These are phyloP conservation scores for Ogataea sp. DNA, from an alignment of 805 yeast species.

Conservation along the genomic window DNA sequence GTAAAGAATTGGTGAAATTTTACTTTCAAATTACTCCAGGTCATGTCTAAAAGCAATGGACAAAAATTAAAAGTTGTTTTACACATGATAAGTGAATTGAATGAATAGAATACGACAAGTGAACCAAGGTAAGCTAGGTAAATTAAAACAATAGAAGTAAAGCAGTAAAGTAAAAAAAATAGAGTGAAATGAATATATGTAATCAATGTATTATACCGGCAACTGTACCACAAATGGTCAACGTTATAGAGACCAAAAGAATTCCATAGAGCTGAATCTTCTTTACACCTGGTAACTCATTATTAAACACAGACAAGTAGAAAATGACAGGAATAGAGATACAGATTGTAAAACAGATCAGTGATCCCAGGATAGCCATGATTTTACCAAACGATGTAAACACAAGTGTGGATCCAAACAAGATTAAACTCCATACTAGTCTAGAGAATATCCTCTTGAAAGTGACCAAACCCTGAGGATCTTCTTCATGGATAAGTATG, in stretches of 20 bases:
- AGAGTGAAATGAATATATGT: background rate
- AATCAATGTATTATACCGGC: slow-evolving; percentile 23
- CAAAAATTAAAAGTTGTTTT: too few relatives aligned
- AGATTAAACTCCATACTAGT: slow-evolving; percentile 42
- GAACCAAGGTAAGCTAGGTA: too few relatives aligned
- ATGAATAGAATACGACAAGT: too few relatives aligned
- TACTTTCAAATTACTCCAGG: too few relatives aligned
- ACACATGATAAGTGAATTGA: too few relatives aligned
- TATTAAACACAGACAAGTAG: slow-evolving; percentile 49
- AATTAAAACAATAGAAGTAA: too few relatives aligned
- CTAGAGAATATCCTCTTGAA: slow-evolving; percentile 21
- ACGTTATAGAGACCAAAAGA: slow-evolving; percentile 33
- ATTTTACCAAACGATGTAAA: slow-evolving; percentile 77
- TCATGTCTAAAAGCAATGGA: too few relatives aligned
- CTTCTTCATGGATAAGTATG: background rate
- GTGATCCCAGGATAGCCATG: slow-evolving; percentile 75
- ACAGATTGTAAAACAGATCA: slow-evolving; percentile 74
- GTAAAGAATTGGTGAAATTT: too few relatives aligned
- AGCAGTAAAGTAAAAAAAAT: background rate
- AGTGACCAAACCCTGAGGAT: background rate
- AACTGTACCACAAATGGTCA: slow-evolving; percentile 53
- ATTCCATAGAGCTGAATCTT: slow-evolving; percentile 32
- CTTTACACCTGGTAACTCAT: slow-evolving; percentile 33
- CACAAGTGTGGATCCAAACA: slow-evolving; percentile 52
- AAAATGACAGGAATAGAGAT: slow-evolving; percentile 70